Base-by-base conservation (phyloP, 1,284 basidiomycete species). In the Lentinula novae-zelandiae region DNA sequence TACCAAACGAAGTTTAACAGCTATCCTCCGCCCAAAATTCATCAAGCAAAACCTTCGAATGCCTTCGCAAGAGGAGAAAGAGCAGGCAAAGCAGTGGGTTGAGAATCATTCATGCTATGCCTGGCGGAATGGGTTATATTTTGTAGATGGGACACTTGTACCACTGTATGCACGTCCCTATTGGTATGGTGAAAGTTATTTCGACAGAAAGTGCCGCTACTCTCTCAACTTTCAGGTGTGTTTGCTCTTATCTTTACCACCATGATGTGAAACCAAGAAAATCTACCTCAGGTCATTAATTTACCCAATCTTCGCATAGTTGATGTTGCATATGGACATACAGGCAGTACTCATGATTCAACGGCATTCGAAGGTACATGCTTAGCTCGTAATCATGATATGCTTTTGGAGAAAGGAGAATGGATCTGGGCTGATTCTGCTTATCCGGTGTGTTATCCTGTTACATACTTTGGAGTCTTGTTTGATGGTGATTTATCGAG, bases 371-470 rank as follows among this genome's bases (percentile, higher is more conserved):
- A 65, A 36, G 57, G 69, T 9, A 75, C 75, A 1, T 39, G 60
- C 0, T 38, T 72, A 0, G 58, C 59, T 10, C 13, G 64, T 13
- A 62, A 74, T 10, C 71, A 70, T 60, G 56, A 66, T 0, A 12
- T 36, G 1, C 39, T 74, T 1, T 56, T 76, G 2, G 57, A 66
- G 4, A 61, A 63, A 2, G 63, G 61, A 22, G 71, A 76, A 58
- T 77, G 65, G 56, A 66, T 76, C 0, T 76, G 72, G 70, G 75
- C 61, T 5, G 72, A 76, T 49, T 75, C 72, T 8, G 71, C 74
- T n/a, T 77, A 78, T 67, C n/a, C 55, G 12, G 55, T 57, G 46
- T 33, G 55, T 48, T 22, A 22, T 22, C 22, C 4, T 20, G 13
- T 57, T 44, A n/a, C 20, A 39, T 48, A 33, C 46, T 33, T 46